Conservation (phyloP, 129 eudicot species). For the Tagetes patula region DNA sequence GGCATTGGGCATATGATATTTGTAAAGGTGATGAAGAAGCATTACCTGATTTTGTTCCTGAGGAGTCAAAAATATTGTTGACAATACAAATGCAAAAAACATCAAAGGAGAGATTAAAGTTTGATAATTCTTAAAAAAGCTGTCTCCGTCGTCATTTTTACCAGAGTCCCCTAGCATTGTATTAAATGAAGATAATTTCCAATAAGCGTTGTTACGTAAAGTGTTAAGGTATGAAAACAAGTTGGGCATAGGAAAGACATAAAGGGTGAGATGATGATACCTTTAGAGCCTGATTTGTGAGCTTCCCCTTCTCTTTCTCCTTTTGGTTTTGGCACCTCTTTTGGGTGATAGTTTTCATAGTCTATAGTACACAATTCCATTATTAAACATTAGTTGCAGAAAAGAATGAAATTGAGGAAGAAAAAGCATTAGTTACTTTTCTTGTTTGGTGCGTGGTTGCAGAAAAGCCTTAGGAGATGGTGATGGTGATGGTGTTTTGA, state of each 20-base stretch:
- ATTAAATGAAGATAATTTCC: background rate
- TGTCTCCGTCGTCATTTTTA: constrained; percentile 48
- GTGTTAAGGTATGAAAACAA: constrained; percentile 3
- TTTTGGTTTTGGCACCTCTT: constrained; percentile 42
- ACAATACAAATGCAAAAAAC: constrained; percentile 45
- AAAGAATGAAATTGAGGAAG: constrained; percentile 1
- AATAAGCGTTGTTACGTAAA: background rate
- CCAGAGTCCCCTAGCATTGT: constrained; percentile 46
- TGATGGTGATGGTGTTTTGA: background rate
- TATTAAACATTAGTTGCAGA: background rate
- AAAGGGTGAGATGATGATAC: constrained; percentile 26
- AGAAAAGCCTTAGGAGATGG: constrained; percentile 42
- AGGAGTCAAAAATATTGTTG: constrained; percentile 43
- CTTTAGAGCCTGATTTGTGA: constrained; percentile 49
- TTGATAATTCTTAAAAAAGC: constrained; percentile 41
- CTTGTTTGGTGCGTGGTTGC: constrained; percentile 46
- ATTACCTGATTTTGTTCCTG: constrained; percentile 56
- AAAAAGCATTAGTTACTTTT: constrained; percentile 31
- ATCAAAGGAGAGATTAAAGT: constrained; percentile 38
- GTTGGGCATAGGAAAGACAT: background rate
- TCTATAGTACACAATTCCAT: constrained; percentile 39
- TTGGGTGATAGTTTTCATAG: constrained; percentile 63
- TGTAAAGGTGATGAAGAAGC: background rate
- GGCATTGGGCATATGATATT: background rate
- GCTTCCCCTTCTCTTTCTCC: constrained; percentile 26